A percentile compares a stretch with the other conserved stretches of the same genome.
These are phyloP conservation scores for Lasiodiplodia sp. DNA, from an alignment of 2,329 filamentous ascomycete species.

Conservation along the genomic window DNA sequence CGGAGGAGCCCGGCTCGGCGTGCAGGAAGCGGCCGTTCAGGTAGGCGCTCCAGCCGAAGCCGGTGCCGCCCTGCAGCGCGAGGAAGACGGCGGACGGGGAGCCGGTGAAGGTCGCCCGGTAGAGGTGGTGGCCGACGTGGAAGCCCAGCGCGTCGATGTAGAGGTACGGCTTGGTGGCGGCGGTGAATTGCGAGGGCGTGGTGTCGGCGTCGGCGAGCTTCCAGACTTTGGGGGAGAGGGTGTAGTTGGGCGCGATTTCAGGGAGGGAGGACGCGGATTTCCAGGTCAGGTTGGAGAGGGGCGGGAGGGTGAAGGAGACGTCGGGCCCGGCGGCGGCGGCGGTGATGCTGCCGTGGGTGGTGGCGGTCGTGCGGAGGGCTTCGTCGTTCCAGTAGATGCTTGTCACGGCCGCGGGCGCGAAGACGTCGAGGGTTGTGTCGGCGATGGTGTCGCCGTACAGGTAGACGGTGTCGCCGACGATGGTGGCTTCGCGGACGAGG, in stretches of 20 bases:
- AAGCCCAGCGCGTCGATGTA: constrained; percentile 53
- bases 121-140: constrained; percentile 51
- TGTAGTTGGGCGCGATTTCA: constrained; percentile 54
- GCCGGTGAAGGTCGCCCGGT: constrained; percentile 50
- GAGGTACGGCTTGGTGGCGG: constrained; percentile 48
- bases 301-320: constrained; percentile 46
- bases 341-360: constrained; percentile 46
- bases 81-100: constrained; percentile 54
- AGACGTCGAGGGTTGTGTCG: constrained; percentile 47
- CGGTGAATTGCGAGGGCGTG: constrained; percentile 42
- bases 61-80: constrained; percentile 62
- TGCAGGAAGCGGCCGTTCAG: constrained; percentile 65
- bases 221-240: constrained; percentile 55
- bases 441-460: constrained; percentile 48
- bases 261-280: constrained; percentile 58
- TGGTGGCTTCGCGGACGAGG: constrained; percentile 44
- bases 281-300: constrained; percentile 51
- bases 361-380: constrained; percentile 39
- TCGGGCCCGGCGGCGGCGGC: constrained; percentile 39
- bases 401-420: constrained; percentile 40
- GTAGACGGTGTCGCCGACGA: constrained; percentile 36
- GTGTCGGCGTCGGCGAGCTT: constrained; percentile 45
- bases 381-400: constrained; percentile 50
- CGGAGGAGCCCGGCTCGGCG: constrained; percentile 58
- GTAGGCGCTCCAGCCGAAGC: constrained; percentile 66